These are phyloP conservation scores for Chalciporus sp. DNA, from an alignment of 1,284 basidiomycete species.

Conservation along the genomic window DNA sequence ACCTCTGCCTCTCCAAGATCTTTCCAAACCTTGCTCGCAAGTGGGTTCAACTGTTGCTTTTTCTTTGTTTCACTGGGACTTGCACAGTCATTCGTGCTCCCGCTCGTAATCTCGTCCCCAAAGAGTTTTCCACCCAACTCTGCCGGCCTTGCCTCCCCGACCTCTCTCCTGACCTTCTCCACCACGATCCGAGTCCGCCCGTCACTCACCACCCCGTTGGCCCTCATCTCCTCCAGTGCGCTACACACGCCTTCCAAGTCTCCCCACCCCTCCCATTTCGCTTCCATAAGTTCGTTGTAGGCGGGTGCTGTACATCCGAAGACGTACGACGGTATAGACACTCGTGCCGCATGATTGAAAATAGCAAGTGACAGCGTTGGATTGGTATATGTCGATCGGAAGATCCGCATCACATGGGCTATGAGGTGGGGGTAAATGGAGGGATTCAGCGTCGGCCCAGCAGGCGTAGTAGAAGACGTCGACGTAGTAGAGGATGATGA, in stretches of 20 bases:
- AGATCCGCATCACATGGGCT: conserved; percentile 71
- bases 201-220: conserved; percentile 74
- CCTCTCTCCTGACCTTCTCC: conserved; percentile 68
- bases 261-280: conserved; percentile 79
- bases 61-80: neutral
- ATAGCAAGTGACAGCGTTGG: conserved; percentile 84
- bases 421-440: conserved; percentile 76
- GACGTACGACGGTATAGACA: conserved; percentile 78
- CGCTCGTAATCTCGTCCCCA: conserved; percentile 29
- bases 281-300: conserved; percentile 84
- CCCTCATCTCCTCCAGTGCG: conserved; percentile 78
- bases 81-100: conserved; percentile 43
- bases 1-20: conserved; percentile 34
- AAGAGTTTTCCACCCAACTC: conserved; percentile 16
- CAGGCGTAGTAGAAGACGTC: conserved; percentile 12
- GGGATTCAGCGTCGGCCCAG: conserved; percentile 49
- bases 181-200: conserved; percentile 58
- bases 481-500: neutral
- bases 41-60: conserved; percentile 29
- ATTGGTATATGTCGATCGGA: conserved; percentile 75
- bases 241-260: conserved; percentile 75
- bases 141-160: conserved; percentile 46
- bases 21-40: conserved; percentile 24
- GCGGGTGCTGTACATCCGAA: conserved; percentile 83
- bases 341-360: conserved; percentile 74